Conservation (phyloP, 176 grass and related monocot genomes). For the Musa beccarii region DNA sequence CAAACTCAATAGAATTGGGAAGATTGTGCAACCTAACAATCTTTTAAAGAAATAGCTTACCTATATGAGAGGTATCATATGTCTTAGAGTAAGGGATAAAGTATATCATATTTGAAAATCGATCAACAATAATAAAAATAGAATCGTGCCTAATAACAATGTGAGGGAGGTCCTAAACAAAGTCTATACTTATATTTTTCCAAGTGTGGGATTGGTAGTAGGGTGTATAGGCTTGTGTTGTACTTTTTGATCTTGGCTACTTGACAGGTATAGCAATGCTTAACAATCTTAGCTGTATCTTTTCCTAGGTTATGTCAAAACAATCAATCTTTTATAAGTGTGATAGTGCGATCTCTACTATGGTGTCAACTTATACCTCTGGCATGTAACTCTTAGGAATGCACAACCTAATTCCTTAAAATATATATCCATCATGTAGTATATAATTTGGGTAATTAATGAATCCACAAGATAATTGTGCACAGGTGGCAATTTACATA, state of each 20-base stretch:
- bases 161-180: neutral
- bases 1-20: neutral
- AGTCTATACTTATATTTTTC: neutral
- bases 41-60: neutral
- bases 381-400: neutral
- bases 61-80: neutral
- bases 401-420: neutral
- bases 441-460: neutral
- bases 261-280: neutral
- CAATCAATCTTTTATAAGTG: neutral
- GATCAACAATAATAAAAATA: neutral
- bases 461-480: neutral
- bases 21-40: neutral
- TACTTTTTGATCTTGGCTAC: neutral
- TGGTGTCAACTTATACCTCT: neutral
- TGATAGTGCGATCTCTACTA: too few relatives aligned
- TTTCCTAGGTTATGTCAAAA: neutral
- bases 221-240: neutral
- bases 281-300: neutral
- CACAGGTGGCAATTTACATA: neutral
- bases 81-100: neutral
- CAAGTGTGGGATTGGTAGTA: neutral
- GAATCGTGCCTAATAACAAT: neutral
- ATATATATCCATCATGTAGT: constrained; percentile 3
- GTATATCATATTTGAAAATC: neutral